Percentiles rank a stretch among this genome's conserved stretches.
These are phyloP conservation scores for Tolypocladium album DNA, from an alignment of 2,329 filamentous ascomycete genomes.

Conservation along the genomic window DNA sequence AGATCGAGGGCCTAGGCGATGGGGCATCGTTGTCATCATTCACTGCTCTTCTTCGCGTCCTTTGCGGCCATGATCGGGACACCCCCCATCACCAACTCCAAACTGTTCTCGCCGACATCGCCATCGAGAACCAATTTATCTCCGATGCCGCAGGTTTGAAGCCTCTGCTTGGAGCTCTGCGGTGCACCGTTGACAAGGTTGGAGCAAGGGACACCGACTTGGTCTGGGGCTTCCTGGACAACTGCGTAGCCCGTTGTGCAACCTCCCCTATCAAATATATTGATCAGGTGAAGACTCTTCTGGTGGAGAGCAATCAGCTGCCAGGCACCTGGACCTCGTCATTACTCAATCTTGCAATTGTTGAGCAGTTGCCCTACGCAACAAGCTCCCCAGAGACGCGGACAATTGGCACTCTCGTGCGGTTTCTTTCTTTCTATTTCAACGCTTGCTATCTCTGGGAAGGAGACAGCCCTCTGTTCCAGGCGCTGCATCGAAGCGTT, in stretches of 20 bases:
- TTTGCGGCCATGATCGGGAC: conserved; percentile 18
- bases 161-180: conserved; percentile 29
- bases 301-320: conserved; percentile 16
- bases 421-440: conserved; percentile 49
- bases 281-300: conserved; percentile 49
- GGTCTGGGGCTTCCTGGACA: conserved; percentile 67
- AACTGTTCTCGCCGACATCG: conserved; percentile 48
- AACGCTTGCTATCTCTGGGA: conserved; percentile 40
- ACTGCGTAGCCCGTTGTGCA: conserved; percentile 66
- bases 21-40: conserved; percentile 47
- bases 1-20: conserved; percentile 48
- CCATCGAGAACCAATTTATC: conserved; percentile 57
- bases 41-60: conserved; percentile 50
- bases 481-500: conserved; percentile 18
- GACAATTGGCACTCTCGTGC: conserved; percentile 35
- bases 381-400: conserved; percentile 37
- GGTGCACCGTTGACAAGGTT: conserved; percentile 9
- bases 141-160: conserved; percentile 37
- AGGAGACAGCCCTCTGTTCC: conserved; percentile 23
- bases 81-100: conserved; percentile 32
- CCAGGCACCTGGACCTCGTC: conserved; percentile 28
- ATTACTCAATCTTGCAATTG: conserved; percentile 56
- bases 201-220: conserved; percentile 19
- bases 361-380: conserved; percentile 69
- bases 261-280: conserved; percentile 75